Evolutionary conservation across 2,329 filamentous ascomycete genomes (phyloP).

Genomic region (Whalleya microplaca): DNA sequence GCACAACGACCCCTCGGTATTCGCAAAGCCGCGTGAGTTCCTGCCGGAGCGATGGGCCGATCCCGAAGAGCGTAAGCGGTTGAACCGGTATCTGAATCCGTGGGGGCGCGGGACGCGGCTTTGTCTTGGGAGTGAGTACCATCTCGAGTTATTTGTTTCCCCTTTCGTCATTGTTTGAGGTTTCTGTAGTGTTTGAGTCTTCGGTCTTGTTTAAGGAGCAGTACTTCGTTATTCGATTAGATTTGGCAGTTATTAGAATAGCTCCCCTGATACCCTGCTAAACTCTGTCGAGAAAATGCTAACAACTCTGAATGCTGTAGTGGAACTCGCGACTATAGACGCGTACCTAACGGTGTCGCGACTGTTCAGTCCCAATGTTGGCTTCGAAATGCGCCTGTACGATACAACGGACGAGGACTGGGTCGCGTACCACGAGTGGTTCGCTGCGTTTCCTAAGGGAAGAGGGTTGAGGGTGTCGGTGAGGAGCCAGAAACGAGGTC

Average conservation of each 20-base stretch:
- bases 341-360: slow-evolving; percentile 28
- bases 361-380: slow-evolving; percentile 24
- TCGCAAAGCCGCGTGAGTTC: slow-evolving; percentile 19
- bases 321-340: slow-evolving; percentile 31
- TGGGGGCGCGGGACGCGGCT: slow-evolving; percentile 29
- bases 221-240: no score
- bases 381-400: slow-evolving; percentile 22
- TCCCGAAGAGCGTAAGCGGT: slow-evolving; percentile 18
- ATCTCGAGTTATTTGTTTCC: no score
- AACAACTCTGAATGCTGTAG: no score
- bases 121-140: slow-evolving; percentile 18
- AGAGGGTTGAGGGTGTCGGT: slow-evolving; percentile 26
- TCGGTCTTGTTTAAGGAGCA: no score
- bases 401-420: slow-evolving; percentile 28
- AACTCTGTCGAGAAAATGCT: no score
- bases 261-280: no score
- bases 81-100: slow-evolving; percentile 26
- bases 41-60: slow-evolving; percentile 26
- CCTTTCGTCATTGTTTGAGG: no score
- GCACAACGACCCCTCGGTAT: slow-evolving; percentile 25
- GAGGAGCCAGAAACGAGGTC: slow-evolving; percentile 18
- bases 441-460: slow-evolving; percentile 27
- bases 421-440: slow-evolving; percentile 29
- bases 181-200: no score
- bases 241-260: no score